Conservation (phyloP, 2,329 filamentous ascomycete species). For the Neofusicoccum ribis region DNA sequence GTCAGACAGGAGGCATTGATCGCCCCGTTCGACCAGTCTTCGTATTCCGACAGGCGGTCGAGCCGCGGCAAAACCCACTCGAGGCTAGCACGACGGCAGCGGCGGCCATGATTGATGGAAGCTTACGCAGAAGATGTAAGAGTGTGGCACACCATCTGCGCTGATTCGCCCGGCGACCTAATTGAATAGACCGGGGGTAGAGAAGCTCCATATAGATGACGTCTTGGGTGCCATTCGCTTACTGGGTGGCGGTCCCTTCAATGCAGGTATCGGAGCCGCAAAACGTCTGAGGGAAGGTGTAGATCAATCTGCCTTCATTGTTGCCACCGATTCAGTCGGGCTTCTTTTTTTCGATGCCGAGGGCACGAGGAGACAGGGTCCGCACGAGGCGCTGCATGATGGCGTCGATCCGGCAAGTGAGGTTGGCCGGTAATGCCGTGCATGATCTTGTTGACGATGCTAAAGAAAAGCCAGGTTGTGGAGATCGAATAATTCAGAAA, state of each 20-base stretch:
- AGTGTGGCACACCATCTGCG: background rate
- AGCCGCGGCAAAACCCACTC: background rate
- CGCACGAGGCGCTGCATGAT: background rate
- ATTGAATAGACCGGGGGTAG: background rate
- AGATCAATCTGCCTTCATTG: background rate
- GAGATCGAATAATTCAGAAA: background rate
- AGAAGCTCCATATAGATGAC: background rate
- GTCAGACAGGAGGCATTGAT: background rate
- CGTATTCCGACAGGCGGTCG: background rate
- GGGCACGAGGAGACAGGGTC: background rate
- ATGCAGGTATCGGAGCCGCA: background rate
- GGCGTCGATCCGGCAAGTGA: background rate
- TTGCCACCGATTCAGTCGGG: background rate
- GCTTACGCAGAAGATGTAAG: background rate
- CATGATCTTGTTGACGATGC: background rate
- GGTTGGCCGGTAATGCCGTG: background rate
- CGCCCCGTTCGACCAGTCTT: background rate
- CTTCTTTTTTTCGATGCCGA: background rate
- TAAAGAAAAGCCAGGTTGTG: background rate
- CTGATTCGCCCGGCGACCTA: background rate
- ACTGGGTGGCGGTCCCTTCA: background rate
- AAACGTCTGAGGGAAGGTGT: background rate
- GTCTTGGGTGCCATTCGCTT: background rate
- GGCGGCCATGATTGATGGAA: background rate
- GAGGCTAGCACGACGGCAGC: background rate